Evolutionary conservation across 2,329 filamentous ascomycete species (phyloP).

Genomic region (Epichloe scottii): DNA sequence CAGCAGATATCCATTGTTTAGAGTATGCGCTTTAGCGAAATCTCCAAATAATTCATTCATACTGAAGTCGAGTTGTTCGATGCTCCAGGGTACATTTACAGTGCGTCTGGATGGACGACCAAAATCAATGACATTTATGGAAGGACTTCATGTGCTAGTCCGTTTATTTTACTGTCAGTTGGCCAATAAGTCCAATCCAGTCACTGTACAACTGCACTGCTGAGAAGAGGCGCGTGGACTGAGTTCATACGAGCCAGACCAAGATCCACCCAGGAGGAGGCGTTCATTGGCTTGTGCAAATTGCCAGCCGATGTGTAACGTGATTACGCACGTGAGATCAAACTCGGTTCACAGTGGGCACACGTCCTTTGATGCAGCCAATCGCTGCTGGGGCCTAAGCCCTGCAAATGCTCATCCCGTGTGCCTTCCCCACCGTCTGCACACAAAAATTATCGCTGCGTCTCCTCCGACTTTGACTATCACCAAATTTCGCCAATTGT

Average conservation of each 20-base stretch:
- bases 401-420: constrained; percentile 20
- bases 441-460: constrained; percentile 30
- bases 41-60: constrained; percentile 67
- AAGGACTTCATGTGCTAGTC: neutral
- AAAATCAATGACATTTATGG: neutral
- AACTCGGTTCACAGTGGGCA: neutral
- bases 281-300: neutral
- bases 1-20: constrained; percentile 57
- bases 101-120: neutral
- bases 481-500: constrained; percentile 29
- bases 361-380: constrained; percentile 11
- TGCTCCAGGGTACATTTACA: neutral
- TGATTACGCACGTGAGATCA: constrained; percentile 5
- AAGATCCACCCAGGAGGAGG: neutral
- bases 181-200: neutral
- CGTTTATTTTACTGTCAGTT: neutral
- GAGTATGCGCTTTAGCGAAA: constrained; percentile 56
- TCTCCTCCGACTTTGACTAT: constrained; percentile 26
- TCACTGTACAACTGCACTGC: no score
- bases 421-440: constrained; percentile 28
- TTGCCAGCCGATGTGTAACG: neutral
- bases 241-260: no score
- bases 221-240: no score
- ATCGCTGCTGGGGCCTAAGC: constrained; percentile 24
- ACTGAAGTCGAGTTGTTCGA: constrained; percentile 7